These are phyloP conservation scores for Exophiala sp. DNA, from an alignment of 2,329 filamentous ascomycete species.

Conservation along the genomic window DNA sequence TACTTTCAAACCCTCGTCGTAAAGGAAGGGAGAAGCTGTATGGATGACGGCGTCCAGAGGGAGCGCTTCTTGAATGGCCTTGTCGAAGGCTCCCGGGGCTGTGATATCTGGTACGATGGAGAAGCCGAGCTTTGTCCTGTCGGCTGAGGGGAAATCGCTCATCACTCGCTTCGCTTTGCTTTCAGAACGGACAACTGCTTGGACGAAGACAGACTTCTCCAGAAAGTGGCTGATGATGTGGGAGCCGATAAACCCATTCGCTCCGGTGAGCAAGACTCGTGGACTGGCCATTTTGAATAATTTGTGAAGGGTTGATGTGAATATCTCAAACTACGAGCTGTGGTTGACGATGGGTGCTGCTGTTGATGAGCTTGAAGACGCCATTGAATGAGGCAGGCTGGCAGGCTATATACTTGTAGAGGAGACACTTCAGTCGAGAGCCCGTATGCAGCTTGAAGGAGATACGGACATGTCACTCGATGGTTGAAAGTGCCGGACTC, in stretches of 20 bases:
- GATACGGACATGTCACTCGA: too few relatives aligned
- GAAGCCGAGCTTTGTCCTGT: neutral
- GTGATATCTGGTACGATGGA: slow-evolving; percentile 34
- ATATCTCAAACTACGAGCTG: neutral
- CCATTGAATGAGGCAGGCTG: too few relatives aligned
- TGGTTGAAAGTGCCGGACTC: too few relatives aligned
- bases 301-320: too few relatives aligned
- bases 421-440: too few relatives aligned
- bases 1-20: neutral
- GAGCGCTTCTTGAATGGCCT: slow-evolving; percentile 36
- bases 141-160: slow-evolving; percentile 2
- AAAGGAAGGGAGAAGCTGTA: slow-evolving; percentile 23
- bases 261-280: slow-evolving; percentile 8
- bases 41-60: slow-evolving; percentile 35
- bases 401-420: too few relatives aligned
- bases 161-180: too few relatives aligned
- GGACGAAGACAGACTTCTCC: slow-evolving; percentile 5
- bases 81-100: slow-evolving; percentile 38
- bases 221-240: slow-evolving; percentile 7
- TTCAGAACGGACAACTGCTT: neutral
- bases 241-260: slow-evolving; percentile 11
- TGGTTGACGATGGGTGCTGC: neutral
- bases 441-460: too few relatives aligned
- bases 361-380: too few relatives aligned
- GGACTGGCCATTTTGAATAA: too few relatives aligned